phyloP scores from a whole-genome alignment of 371 early-diverging fungal species.

The Thermomucor indicae-seudaticae region DNA sequence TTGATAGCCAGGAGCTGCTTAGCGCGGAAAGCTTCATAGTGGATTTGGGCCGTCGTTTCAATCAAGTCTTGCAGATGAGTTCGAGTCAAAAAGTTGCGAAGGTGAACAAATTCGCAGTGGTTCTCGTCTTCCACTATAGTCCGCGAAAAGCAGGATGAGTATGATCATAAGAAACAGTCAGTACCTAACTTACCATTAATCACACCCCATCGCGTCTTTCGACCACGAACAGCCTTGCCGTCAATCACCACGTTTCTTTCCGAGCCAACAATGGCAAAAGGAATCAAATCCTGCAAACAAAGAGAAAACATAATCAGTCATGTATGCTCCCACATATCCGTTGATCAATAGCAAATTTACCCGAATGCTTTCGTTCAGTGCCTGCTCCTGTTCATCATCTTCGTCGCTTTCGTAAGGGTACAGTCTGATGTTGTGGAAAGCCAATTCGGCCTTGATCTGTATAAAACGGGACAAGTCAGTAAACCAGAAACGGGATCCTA shows the following conservation, averaged over 20 bases:
- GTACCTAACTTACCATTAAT: conserved; percentile 51
- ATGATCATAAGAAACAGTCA: background rate
- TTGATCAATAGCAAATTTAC: conserved; percentile 12
- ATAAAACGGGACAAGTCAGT: background rate
- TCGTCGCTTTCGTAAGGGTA: conserved; percentile 84
- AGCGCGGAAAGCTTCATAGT: conserved; percentile 87
- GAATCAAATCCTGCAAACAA: conserved; percentile 57
- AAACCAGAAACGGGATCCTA: background rate
- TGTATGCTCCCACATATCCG: background rate
- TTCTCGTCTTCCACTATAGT: conserved; percentile 57
- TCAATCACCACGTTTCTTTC: conserved; percentile 79
- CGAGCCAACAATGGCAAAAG: conserved; percentile 85
- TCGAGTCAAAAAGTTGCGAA: conserved; percentile 79
- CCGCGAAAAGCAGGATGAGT: background rate
- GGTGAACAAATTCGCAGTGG: conserved; percentile 74
- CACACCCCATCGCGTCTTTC: conserved; percentile 66
- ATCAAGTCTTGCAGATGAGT: conserved; percentile 82
- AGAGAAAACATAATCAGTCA: background rate
- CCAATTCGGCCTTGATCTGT: conserved; percentile 83
- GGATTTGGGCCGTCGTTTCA: conserved; percentile 78
- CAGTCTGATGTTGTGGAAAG: conserved; percentile 81
- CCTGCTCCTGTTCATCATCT: conserved; percentile 75
- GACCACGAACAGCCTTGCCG: conserved; percentile 70
- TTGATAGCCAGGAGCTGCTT: conserved; percentile 79
- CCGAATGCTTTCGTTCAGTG: conserved; percentile 68